phyloP scores from a whole-genome alignment of 2,329 filamentous ascomycete genomes.

The Ceratocystis papillata region DNA sequence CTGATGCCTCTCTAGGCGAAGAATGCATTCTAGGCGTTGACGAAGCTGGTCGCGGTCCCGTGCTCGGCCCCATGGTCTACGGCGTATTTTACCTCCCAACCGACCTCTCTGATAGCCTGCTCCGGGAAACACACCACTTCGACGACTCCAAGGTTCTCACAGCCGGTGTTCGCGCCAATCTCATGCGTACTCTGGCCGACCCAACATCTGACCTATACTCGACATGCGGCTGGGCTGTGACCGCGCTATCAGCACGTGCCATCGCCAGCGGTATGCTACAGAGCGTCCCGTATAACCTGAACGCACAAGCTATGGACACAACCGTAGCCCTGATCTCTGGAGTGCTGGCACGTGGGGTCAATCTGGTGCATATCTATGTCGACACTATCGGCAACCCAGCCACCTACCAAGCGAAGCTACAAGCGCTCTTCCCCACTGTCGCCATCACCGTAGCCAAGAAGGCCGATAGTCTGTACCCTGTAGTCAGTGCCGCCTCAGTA shows the following conservation, averaged over 20 bases:
- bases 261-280: slow-evolving; percentile 70
- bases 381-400: slow-evolving; percentile 83
- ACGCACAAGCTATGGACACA: slow-evolving; percentile 89
- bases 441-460: slow-evolving; percentile 75
- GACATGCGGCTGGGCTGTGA: slow-evolving; percentile 71
- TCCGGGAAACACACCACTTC: slow-evolving; percentile 72
- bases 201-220: slow-evolving; percentile 39
- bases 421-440: slow-evolving; percentile 68
- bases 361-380: slow-evolving; percentile 82
- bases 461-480: slow-evolving; percentile 84
- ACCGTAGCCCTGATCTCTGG: slow-evolving; percentile 72
- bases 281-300: slow-evolving; percentile 69
- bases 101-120: slow-evolving; percentile 57
- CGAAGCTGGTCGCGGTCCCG: slow-evolving; percentile 85
- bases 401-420: slow-evolving; percentile 73
- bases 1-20: slow-evolving; percentile 28
- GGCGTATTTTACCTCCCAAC: slow-evolving; percentile 65
- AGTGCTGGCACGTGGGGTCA: slow-evolving; percentile 66
- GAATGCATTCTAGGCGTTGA: slow-evolving; percentile 79
- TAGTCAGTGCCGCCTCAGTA: slow-evolving; percentile 85
- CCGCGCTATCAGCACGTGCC: slow-evolving; percentile 70
- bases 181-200: slow-evolving; percentile 62
- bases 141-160: slow-evolving; percentile 92
- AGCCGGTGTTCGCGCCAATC: slow-evolving; percentile 59
- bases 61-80: slow-evolving; percentile 74